Evolutionary conservation across 805 yeast genomes (phyloP).

Genomic region (Suhomyces faveliae): DNA sequence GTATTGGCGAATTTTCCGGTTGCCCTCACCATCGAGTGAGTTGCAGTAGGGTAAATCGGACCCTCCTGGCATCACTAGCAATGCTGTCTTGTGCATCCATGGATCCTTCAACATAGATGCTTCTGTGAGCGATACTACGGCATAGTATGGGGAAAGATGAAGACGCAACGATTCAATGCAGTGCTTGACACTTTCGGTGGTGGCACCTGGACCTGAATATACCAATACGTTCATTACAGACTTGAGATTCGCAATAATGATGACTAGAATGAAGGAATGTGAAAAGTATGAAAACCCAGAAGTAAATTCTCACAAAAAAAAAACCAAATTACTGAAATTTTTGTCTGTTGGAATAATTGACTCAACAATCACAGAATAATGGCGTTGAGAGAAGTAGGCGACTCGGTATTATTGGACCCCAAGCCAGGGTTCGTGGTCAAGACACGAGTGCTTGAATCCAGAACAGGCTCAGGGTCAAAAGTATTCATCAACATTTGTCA

Average conservation of each 20-base stretch:
- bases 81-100: constrained; percentile 78
- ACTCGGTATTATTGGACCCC: constrained; percentile 42
- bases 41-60: constrained; percentile 88
- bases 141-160: constrained; percentile 82
- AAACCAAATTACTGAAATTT: neutral
- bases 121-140: constrained; percentile 71
- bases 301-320: neutral
- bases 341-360: neutral
- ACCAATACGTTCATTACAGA: constrained; percentile 35
- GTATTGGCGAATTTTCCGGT: constrained; percentile 55
- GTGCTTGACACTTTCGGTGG: constrained; percentile 82
- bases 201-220: constrained; percentile 65
- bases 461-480: constrained; percentile 45
- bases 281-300: neutral
- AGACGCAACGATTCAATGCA: constrained; percentile 72
- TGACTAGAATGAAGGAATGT: neutral
- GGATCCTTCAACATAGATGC: constrained; percentile 72
- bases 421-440: constrained; percentile 73
- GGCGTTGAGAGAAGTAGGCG: constrained; percentile 12
- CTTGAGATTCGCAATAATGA: neutral
- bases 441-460: constrained; percentile 46
- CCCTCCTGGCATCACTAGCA: constrained; percentile 92
- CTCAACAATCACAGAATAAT: neutral
- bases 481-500: constrained; percentile 79
- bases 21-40: constrained; percentile 69